Conservation (phyloP, 1,139 yeast species). For the Debaryomyces subglobosus region DNA sequence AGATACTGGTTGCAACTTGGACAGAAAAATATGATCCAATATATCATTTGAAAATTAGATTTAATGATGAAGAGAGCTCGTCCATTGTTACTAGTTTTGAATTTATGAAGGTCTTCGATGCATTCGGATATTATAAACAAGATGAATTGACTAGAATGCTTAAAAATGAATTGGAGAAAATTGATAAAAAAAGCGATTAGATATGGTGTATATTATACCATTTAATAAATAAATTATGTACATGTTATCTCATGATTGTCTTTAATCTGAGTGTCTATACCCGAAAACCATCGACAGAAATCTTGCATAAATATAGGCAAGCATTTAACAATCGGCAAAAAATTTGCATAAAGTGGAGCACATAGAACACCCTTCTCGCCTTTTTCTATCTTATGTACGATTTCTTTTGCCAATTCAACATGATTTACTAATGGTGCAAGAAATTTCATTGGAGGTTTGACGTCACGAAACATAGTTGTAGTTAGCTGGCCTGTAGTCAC, state of each 20-base stretch:
- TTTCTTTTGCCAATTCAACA: constrained; percentile 41
- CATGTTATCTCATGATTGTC: constrained; percentile 8
- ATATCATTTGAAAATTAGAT: constrained; percentile 37
- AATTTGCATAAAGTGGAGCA: constrained; percentile 62
- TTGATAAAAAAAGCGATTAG: constrained; percentile 20
- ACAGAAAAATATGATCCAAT: constrained; percentile 49
- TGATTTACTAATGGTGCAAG: constrained; percentile 66
- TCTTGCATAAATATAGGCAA: constrained; percentile 55
- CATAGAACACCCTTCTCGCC: constrained; percentile 60
- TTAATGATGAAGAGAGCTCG: constrained; percentile 27
- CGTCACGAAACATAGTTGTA: constrained; percentile 64
- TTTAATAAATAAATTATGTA: constrained; percentile 1
- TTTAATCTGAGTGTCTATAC: constrained; percentile 50
- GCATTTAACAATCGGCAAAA: constrained; percentile 54
- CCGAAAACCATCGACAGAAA: constrained; percentile 51
- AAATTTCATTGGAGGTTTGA: constrained; percentile 57
- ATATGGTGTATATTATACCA: background rate
- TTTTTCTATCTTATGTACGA: constrained; percentile 40
- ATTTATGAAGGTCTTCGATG: constrained; percentile 50
- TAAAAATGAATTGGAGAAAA: constrained; percentile 28
- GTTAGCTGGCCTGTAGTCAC: constrained; percentile 71
- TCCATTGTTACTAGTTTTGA: constrained; percentile 29
- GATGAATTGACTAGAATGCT: constrained; percentile 40
- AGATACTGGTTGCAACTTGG: constrained; percentile 40
- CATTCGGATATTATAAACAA: constrained; percentile 48